Percentiles rank a stretch among this genome's conserved stretches.
phyloP scores from a whole-genome alignment of 2,329 filamentous ascomycete species.

The Thielaviopsis musarum region DNA sequence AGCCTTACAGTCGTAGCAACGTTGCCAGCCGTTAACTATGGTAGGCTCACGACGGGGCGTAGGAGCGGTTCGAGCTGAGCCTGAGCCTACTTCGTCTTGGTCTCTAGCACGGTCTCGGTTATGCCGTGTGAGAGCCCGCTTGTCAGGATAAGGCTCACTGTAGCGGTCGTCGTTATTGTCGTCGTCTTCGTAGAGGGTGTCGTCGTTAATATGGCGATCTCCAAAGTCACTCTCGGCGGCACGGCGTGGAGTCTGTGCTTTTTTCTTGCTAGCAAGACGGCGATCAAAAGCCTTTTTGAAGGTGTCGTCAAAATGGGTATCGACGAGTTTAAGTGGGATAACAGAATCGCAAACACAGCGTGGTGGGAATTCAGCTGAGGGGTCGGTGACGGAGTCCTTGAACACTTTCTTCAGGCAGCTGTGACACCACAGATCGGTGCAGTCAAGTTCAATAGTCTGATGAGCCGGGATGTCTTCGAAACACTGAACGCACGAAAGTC shows the following conservation, averaged over 20 bases:
- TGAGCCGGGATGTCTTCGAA: slow-evolving; percentile 46
- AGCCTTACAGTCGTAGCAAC: slow-evolving; percentile 56
- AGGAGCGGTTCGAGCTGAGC: slow-evolving; percentile 10
- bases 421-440: slow-evolving; percentile 69
- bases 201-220: not conserved
- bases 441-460: slow-evolving; percentile 55
- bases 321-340: slow-evolving; percentile 62
- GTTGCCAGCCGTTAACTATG: slow-evolving; percentile 53
- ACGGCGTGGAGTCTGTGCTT: not conserved
- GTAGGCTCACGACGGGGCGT: slow-evolving; percentile 26
- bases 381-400: slow-evolving; percentile 57
- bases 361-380: slow-evolving; percentile 65
- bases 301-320: slow-evolving; percentile 51
- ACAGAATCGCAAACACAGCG: slow-evolving; percentile 51
- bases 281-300: slow-evolving; percentile 72
- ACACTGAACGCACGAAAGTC: slow-evolving; percentile 57
- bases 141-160: not conserved
- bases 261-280: slow-evolving; percentile 56
- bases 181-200: slow-evolving; percentile 3
- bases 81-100: slow-evolving; percentile 9
- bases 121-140: not conserved
- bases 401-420: slow-evolving; percentile 60
- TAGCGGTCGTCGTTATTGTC: slow-evolving; percentile 1
- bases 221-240: not conserved
- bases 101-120: slow-evolving; percentile 4